These are phyloP conservation scores for Heliosperma pusillum DNA, from an alignment of 148 eudicot species.

Conservation along the genomic window DNA sequence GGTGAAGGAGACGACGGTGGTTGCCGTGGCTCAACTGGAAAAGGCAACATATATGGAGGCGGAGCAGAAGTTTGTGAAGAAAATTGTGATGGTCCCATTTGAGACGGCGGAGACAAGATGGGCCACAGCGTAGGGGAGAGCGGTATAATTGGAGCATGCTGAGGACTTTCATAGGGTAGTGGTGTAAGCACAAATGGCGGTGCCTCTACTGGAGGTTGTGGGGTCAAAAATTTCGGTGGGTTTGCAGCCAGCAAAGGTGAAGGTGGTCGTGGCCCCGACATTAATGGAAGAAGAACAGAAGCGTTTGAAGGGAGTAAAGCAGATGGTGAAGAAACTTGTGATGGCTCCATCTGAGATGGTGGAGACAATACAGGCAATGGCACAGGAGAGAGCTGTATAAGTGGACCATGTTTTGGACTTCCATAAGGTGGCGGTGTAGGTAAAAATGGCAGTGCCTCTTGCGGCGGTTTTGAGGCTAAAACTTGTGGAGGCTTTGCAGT, in stretches of 20 bases:
- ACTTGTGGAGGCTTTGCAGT: constrained; percentile 15
- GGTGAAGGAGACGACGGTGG: constrained; percentile 3
- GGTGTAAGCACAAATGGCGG: constrained; percentile 7
- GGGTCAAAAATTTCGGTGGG: constrained; percentile 11
- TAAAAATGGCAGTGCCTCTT: constrained; percentile 2
- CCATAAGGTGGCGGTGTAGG: constrained; percentile 14
- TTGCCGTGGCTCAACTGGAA: not conserved
- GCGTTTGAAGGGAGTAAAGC: not conserved
- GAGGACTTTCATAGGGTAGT: constrained; percentile 20
- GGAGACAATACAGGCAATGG: constrained; percentile 13
- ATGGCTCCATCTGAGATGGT: constrained; percentile 1
- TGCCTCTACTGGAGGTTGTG: constrained; percentile 5
- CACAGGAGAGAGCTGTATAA: constrained; percentile 14
- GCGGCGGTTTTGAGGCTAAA: constrained; percentile 4
- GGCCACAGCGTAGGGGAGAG: constrained; percentile 15
- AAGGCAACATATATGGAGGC: not conserved
- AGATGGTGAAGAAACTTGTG: not conserved
- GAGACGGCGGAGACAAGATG: constrained; percentile 13
- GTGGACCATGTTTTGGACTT: constrained; percentile 16
- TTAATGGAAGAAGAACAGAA: not conserved
- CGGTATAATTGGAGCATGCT: constrained; percentile 11
- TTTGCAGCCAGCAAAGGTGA: not conserved
- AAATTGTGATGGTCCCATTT: constrained; percentile 1
- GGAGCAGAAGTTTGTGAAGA: not conserved
- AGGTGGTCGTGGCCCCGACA: constrained; percentile 4